phyloP scores from a whole-genome alignment of 768 basidiomycete species.

The Lactifluus piperatus region DNA sequence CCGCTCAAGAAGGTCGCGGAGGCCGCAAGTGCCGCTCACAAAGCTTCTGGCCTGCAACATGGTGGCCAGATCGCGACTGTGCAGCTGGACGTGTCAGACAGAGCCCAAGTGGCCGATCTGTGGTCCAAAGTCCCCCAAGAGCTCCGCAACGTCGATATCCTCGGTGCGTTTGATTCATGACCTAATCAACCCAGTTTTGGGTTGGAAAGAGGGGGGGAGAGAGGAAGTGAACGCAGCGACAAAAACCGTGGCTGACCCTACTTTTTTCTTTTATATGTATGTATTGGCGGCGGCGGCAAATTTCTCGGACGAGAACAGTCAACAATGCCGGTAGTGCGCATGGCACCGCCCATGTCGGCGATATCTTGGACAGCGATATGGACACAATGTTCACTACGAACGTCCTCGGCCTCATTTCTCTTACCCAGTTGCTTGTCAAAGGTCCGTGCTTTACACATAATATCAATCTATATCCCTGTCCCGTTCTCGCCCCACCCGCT shows the following conservation, averaged over 20 bases:
- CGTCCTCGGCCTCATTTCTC: constrained; percentile 76
- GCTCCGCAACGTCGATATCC: constrained; percentile 69
- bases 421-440: constrained; percentile 56
- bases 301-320: constrained; percentile 26
- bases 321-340: constrained; percentile 88
- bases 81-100: constrained; percentile 75
- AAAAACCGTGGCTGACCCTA: background rate
- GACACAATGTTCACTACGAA: constrained; percentile 48
- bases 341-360: constrained; percentile 81
- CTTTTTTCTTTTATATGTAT: background rate
- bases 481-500: constrained; percentile 29
- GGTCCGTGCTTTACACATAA: constrained; percentile 22
- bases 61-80: constrained; percentile 74
- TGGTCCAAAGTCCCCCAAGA: constrained; percentile 63
- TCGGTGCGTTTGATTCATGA: constrained; percentile 44
- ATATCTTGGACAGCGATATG: constrained; percentile 66
- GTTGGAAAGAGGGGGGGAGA: no score
- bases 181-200: background rate
- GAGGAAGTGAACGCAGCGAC: no score
- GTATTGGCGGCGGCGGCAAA: no score
- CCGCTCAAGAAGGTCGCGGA: constrained; percentile 62
- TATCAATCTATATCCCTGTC: background rate
- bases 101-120: constrained; percentile 55
- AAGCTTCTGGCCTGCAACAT: constrained; percentile 56
- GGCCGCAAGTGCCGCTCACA: constrained; percentile 59